Percentiles rank a stretch among this genome's conserved stretches.
Evolutionary conservation across 352 stramenopile genomes (phyloP).

Genomic region (Proteromonas lacertae): DNA sequence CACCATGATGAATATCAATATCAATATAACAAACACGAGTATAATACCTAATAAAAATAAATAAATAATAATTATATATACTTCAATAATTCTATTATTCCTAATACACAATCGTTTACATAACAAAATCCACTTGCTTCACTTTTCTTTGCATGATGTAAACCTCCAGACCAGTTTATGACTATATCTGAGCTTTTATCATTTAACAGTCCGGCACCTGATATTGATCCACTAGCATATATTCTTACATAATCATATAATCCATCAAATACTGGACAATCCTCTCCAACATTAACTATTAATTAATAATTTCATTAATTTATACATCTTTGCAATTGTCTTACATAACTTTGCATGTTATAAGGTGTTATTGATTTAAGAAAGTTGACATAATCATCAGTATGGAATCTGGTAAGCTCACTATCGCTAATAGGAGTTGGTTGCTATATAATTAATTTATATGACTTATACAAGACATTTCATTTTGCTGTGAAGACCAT

Average conservation of each 20-base stretch:
- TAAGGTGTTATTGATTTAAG: slow-evolving; percentile 65
- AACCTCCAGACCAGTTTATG: slow-evolving; percentile 91
- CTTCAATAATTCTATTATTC: slow-evolving; percentile 90
- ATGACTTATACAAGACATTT: slow-evolving; percentile 57
- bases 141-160: slow-evolving; percentile 93
- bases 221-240: slow-evolving; percentile 75
- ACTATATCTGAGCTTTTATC: slow-evolving; percentile 71
- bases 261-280: slow-evolving; percentile 96
- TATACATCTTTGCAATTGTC: slow-evolving; percentile 16
- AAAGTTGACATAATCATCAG: slow-evolving; percentile 99
- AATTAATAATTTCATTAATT: background rate
- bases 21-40: slow-evolving; percentile 93
- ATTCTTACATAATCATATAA: slow-evolving; percentile 95
- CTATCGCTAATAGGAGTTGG: slow-evolving; percentile 68
- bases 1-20: slow-evolving; percentile 99
- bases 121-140: no score
- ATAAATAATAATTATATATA: no score
- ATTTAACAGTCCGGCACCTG: slow-evolving; percentile 74
- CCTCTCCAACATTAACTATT: slow-evolving; percentile 83
- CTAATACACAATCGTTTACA: slow-evolving; percentile 92
- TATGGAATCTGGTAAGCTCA: slow-evolving; percentile 93
- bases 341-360: slow-evolving; percentile 2
- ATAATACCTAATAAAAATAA: slow-evolving; percentile 22
- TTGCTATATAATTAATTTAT: no score
- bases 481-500: slow-evolving; percentile 94